Evolutionary conservation across 257 asterid genomes (phyloP).

Genomic region (Cruciata laevipes): DNA sequence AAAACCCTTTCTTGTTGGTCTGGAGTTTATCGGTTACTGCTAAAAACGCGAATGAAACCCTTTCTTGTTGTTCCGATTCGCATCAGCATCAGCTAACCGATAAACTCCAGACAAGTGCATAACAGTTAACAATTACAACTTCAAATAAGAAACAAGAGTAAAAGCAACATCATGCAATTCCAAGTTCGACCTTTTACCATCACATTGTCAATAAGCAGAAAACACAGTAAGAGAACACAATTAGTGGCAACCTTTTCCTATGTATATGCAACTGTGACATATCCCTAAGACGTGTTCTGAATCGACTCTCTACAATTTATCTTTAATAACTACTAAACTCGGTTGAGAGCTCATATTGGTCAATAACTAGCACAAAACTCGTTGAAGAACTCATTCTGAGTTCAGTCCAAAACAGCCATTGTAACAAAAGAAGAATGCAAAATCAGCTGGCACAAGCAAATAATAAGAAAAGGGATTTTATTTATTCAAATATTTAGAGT

Average conservation of each 20-base stretch:
- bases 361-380: too few relatives aligned
- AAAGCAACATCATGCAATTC: neutral
- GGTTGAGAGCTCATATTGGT: too few relatives aligned
- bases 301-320: neutral
- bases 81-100: neutral
- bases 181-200: neutral
- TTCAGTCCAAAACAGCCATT: neutral
- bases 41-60: neutral
- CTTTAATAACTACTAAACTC: neutral
- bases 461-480: neutral
- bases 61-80: neutral
- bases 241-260: neutral
- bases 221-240: neutral
- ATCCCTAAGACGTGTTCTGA: neutral
- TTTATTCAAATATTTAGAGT: constrained; percentile 3
- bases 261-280: neutral
- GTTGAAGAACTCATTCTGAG: too few relatives aligned
- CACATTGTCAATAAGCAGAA: neutral
- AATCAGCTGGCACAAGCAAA: neutral
- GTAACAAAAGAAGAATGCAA: neutral
- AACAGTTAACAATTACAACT: neutral
- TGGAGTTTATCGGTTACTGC: too few relatives aligned
- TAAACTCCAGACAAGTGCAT: neutral
- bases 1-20: neutral
- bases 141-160: neutral